phyloP scores from a whole-genome alignment of 345 rosid species.

The Leavenworthia alabamica region DNA sequence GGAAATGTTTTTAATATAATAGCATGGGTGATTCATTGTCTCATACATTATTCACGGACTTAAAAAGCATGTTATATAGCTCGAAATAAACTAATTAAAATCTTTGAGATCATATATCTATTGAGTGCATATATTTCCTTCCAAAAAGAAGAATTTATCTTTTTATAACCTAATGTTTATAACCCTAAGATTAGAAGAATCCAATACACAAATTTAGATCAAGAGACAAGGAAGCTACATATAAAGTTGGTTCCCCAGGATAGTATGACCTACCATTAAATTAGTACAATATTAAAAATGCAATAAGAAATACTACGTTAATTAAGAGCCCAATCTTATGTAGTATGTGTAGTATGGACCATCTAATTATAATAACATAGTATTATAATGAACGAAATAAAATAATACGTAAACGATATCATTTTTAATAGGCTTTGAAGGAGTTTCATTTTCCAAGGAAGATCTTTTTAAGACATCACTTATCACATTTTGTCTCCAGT shows the following conservation, averaged over 20 bases:
- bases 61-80: slow-evolving; percentile 21
- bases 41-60: neutral
- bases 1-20: slow-evolving; percentile 7
- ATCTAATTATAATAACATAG: neutral
- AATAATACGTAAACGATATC: neutral
- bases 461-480: slow-evolving; percentile 28
- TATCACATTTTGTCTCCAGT: slow-evolving; percentile 25
- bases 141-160: slow-evolving; percentile 38
- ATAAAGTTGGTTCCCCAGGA: slow-evolving; percentile 15
- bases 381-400: neutral
- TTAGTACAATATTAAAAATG: neutral
- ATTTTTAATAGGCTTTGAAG: slow-evolving; percentile 13
- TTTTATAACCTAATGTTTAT: slow-evolving; percentile 33
- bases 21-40: neutral
- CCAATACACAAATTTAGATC: slow-evolving; percentile 31
- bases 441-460: slow-evolving; percentile 36
- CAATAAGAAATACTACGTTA: neutral
- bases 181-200: slow-evolving; percentile 38
- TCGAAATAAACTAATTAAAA: slow-evolving; percentile 23
- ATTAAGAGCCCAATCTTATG: neutral
- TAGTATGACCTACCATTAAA: neutral
- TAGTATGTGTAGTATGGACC: neutral
- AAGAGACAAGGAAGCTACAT: slow-evolving; percentile 29
- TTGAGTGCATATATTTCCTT: slow-evolving; percentile 38
- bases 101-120: neutral